Percentiles rank a stretch among this genome's conserved stretches.
phyloP scores from a whole-genome alignment of 306 rosid genomes.

The Cicer pinnatifidum region DNA sequence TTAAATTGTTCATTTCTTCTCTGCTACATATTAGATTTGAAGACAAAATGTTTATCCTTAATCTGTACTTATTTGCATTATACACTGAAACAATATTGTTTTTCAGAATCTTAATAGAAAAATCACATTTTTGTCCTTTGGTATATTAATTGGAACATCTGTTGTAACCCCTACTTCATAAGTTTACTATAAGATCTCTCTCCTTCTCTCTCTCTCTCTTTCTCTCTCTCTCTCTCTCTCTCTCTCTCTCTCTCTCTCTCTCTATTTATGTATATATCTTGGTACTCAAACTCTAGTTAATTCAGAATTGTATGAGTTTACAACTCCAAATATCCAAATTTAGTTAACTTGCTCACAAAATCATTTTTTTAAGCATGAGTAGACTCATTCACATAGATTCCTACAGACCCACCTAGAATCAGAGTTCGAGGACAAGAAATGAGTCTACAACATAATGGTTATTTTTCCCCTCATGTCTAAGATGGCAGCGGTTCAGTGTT shows the following conservation, averaged over 20 bases:
- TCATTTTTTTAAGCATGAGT: not conserved
- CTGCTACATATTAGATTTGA: not conserved
- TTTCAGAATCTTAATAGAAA: constrained; percentile 4
- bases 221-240: no score
- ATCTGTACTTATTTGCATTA: not conserved
- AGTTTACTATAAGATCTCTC: not conserved
- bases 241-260: no score
- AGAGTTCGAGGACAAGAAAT: not conserved
- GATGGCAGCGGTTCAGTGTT: not conserved
- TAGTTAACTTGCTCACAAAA: not conserved
- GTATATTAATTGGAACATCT: constrained; percentile 4
- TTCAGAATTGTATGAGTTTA: not conserved
- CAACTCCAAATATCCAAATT: not conserved
- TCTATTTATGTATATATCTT: no score
- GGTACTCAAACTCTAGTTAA: no score
- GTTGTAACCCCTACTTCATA: constrained; percentile 25
- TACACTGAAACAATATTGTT: constrained; percentile 11
- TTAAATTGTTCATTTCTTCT: not conserved
- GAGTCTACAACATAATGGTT: not conserved
- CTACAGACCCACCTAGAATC: not conserved
- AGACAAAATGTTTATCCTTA: not conserved
- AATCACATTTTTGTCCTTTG: not conserved
- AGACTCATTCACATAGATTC: not conserved
- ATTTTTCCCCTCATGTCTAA: not conserved
- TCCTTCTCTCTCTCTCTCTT: no score